These are phyloP conservation scores for Neophaeococcomyces aloes DNA, from an alignment of 2,329 filamentous ascomycete species.

Conservation along the genomic window DNA sequence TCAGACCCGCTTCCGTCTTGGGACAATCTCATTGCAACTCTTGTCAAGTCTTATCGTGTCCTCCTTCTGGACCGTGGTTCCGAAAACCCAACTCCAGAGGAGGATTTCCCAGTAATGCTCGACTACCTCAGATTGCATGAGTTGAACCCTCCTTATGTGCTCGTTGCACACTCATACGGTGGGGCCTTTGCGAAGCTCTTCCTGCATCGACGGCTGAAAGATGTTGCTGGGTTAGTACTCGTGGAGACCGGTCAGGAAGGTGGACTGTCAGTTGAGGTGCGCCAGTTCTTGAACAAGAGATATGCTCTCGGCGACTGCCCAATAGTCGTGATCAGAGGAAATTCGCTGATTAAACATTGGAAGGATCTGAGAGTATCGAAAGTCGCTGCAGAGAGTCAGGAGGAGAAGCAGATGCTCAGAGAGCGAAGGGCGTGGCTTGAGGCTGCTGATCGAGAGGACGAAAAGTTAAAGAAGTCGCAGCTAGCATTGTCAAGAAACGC, in stretches of 20 bases:
- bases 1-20: not conserved
- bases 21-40: not conserved
- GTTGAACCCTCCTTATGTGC: slow-evolving; percentile 22
- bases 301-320: slow-evolving; percentile 24
- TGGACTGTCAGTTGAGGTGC: not conserved
- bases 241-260: slow-evolving; percentile 21
- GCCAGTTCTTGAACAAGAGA: slow-evolving; percentile 24
- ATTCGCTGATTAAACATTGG: slow-evolving; percentile 9
- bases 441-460: not conserved
- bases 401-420: too few relatives aligned
- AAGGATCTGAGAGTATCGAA: slow-evolving; percentile 23
- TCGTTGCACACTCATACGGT: slow-evolving; percentile 33
- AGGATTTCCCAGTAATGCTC: not conserved
- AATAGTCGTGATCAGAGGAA: slow-evolving; percentile 29
- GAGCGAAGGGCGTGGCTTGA: not conserved
- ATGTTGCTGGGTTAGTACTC: slow-evolving; percentile 31
- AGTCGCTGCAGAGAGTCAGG: slow-evolving; percentile 26
- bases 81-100: not conserved
- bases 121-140: not conserved
- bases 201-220: slow-evolving; percentile 24
- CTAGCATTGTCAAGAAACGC: slow-evolving; percentile 25
- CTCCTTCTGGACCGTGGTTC: not conserved
- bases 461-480: slow-evolving; percentile 25
- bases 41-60: not conserved
- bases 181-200: slow-evolving; percentile 32